These are phyloP conservation scores for Cercospora zeae-maydis DNA, from an alignment of 2,329 filamentous ascomycete genomes.

Conservation along the genomic window DNA sequence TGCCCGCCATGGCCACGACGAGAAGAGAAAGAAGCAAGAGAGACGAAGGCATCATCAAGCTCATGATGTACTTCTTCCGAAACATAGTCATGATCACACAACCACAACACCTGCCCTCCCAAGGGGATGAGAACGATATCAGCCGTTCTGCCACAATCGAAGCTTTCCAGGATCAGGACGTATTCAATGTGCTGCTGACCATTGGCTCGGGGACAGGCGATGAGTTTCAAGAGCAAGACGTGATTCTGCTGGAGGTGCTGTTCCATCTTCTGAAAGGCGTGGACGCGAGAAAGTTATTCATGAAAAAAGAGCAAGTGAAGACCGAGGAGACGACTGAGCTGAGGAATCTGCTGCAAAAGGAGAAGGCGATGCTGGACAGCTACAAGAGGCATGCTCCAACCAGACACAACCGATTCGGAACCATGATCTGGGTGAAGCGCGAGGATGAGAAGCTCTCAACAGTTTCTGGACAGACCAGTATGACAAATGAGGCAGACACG, in stretches of 20 bases:
- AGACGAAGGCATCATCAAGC: conserved; percentile 88
- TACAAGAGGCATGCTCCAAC: conserved; percentile 76
- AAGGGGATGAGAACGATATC: conserved; percentile 86
- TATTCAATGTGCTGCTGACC: conserved; percentile 79
- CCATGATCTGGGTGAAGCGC: conserved; percentile 94
- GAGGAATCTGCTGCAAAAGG: conserved; percentile 70
- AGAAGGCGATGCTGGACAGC: conserved; percentile 74
- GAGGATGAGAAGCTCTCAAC: conserved; percentile 80
- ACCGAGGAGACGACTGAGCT: conserved; percentile 71
- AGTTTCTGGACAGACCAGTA: conserved; percentile 80
- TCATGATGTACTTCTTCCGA: conserved; percentile 82
- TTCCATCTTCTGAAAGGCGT: conserved; percentile 92
- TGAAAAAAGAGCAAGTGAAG: conserved; percentile 69
- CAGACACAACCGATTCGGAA: conserved; percentile 89
- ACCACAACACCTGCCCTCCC: conserved; percentile 66
- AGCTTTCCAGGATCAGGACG: conserved; percentile 84
- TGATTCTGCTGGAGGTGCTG: conserved; percentile 83
- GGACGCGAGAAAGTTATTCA: conserved; percentile 77
- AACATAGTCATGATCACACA: conserved; percentile 84
- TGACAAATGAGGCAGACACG: conserved; percentile 67
- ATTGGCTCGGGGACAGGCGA: conserved; percentile 90
- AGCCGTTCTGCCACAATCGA: conserved; percentile 85
- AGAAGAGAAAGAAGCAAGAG: conserved; percentile 70
- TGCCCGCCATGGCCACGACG: conserved; percentile 80
- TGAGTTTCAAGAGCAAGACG: conserved; percentile 85